Evolutionary conservation across 1,139 yeast genomes (phyloP).

Genomic region (Pichia norvegensis): DNA sequence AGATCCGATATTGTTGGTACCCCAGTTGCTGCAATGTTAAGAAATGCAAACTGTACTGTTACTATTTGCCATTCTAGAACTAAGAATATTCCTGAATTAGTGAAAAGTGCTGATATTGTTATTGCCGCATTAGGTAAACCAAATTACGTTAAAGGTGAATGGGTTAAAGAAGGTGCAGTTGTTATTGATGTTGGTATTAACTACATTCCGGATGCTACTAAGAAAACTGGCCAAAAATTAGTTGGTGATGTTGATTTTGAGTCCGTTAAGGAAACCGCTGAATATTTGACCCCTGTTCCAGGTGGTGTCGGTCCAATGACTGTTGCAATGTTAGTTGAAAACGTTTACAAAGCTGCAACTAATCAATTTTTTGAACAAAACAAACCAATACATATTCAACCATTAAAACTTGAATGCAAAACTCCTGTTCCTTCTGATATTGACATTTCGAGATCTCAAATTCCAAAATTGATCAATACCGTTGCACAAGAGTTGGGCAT

Average conservation of each 20-base stretch:
- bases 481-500: constrained; percentile 63
- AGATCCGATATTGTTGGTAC: constrained; percentile 95
- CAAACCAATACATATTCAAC: constrained; percentile 32
- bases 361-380: constrained; percentile 37
- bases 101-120: constrained; percentile 77
- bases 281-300: constrained; percentile 89
- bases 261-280: constrained; percentile 57
- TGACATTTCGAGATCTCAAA: constrained; percentile 65
- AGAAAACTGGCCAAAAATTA: constrained; percentile 75
- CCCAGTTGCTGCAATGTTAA: constrained; percentile 80
- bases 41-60: constrained; percentile 77
- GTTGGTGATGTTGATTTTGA: constrained; percentile 92
- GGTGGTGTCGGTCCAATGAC: constrained; percentile 99
- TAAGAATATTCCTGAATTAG: constrained; percentile 48
- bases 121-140: constrained; percentile 90
- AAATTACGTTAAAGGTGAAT: constrained; percentile 73
- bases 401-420: constrained; percentile 21
- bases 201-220: constrained; percentile 66
- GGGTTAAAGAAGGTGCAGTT: constrained; percentile 79
- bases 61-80: constrained; percentile 82
- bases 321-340: constrained; percentile 88
- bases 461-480: constrained; percentile 55
- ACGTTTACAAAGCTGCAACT: constrained; percentile 79
- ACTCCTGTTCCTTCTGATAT: constrained; percentile 70
- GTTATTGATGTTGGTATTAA: constrained; percentile 97